These are phyloP conservation scores for Exobasidium cylindrosporum DNA, from an alignment of 1,284 basidiomycete species.

Conservation along the genomic window DNA sequence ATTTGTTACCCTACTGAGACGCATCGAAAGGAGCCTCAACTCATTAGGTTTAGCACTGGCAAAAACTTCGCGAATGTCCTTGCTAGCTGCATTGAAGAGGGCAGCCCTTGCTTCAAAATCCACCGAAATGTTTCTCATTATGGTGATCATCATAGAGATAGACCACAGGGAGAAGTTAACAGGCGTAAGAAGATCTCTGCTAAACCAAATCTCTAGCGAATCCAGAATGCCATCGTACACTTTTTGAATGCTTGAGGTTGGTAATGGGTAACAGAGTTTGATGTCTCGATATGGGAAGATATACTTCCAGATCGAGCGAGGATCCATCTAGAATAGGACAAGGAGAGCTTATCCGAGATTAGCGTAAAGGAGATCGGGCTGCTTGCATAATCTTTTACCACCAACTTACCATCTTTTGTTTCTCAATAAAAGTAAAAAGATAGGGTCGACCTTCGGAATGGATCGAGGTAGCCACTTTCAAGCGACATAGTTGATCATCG, in stretches of 20 bases:
- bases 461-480: neutral
- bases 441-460: neutral
- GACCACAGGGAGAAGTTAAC: neutral
- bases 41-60: neutral
- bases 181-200: neutral
- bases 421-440: neutral
- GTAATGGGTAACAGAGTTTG: neutral
- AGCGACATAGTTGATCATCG: neutral
- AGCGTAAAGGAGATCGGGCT: too few species aligned
- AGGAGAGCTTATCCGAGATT: too few species aligned
- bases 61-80: neutral
- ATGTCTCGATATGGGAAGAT: neutral
- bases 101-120: neutral
- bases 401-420: neutral
- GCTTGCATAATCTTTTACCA: too few species aligned
- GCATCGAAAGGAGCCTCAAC: neutral
- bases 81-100: neutral
- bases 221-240: neutral
- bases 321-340: neutral
- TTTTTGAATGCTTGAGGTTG: neutral
- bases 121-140: neutral
- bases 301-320: neutral
- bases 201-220: neutral
- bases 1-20: too few species aligned
- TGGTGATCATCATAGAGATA: neutral